phyloP scores from a whole-genome alignment of 768 basidiomycete species.

The Leucocoprinus sp. region DNA sequence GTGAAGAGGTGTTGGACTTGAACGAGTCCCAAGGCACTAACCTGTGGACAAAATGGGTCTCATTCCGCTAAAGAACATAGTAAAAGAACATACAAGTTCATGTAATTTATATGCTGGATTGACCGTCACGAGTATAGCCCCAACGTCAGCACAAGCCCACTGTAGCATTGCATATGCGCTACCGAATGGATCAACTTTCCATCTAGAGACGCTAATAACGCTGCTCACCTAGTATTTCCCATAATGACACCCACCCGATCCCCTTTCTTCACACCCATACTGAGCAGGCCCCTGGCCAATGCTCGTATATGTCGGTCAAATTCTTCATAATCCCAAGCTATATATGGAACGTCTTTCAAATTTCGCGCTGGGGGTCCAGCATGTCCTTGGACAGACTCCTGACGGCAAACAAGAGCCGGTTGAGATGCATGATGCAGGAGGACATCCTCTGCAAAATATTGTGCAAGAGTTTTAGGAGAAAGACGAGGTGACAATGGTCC shows the following conservation, averaged over 20 bases:
- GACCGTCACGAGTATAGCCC: constrained; percentile 76
- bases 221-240: constrained; percentile 72
- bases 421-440: constrained; percentile 38
- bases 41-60: constrained; percentile 30
- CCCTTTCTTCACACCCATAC: constrained; percentile 63
- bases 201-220: background rate
- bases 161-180: constrained; percentile 77
- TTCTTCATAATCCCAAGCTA: constrained; percentile 71
- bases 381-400: constrained; percentile 49
- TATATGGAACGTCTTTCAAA: constrained; percentile 36
- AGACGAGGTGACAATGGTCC: constrained; percentile 53
- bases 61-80: constrained; percentile 4
- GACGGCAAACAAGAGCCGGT: constrained; percentile 58
- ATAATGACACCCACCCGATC: constrained; percentile 75
- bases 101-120: constrained; percentile 72
- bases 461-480: constrained; percentile 44
- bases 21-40: constrained; percentile 51
- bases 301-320: constrained; percentile 60
- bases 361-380: constrained; percentile 53
- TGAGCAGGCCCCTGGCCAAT: constrained; percentile 60
- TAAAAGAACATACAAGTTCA: constrained; percentile 50
- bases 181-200: background rate
- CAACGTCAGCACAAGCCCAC: constrained; percentile 81
- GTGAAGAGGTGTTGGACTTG: constrained; percentile 64
- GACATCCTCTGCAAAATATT: constrained; percentile 55